phyloP scores from a whole-genome alignment of 2,329 filamentous ascomycete genomes.

The Fusarium vanettenii region DNA sequence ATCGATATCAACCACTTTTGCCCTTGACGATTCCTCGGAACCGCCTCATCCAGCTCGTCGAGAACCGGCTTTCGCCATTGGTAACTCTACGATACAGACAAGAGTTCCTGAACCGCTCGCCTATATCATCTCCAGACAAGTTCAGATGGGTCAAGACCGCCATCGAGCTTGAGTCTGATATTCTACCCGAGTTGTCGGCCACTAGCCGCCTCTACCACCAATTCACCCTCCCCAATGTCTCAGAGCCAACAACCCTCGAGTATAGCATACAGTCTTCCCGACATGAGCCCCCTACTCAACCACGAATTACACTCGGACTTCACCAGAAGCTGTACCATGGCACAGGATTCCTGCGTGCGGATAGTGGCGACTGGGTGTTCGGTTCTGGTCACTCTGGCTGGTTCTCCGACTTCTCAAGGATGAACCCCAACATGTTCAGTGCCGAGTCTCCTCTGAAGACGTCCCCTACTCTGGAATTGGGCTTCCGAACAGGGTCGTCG shows the following conservation, averaged over 20 bases:
- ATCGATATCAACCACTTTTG: slow-evolving; percentile 54
- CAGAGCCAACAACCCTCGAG: slow-evolving; percentile 52
- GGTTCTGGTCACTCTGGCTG: slow-evolving; percentile 45
- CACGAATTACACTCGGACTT: slow-evolving; percentile 48
- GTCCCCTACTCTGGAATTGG: slow-evolving; percentile 55
- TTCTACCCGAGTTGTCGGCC: slow-evolving; percentile 52
- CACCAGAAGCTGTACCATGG: slow-evolving; percentile 50
- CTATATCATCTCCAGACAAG: slow-evolving; percentile 18
- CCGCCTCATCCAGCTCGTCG: slow-evolving; percentile 51
- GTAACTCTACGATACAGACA: slow-evolving; percentile 54
- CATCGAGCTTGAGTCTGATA: slow-evolving; percentile 44
- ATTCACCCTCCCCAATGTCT: slow-evolving; percentile 42
- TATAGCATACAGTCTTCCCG: slow-evolving; percentile 45
- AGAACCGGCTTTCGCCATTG: slow-evolving; percentile 53
- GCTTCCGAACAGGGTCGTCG: slow-evolving; percentile 49
- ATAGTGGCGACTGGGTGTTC: slow-evolving; percentile 56
- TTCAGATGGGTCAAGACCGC: slow-evolving; percentile 40
- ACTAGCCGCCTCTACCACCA: slow-evolving; percentile 52
- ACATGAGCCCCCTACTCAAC: slow-evolving; percentile 33
- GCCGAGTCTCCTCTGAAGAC: slow-evolving; percentile 44
- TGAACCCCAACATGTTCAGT: slow-evolving; percentile 46
- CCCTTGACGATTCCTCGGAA: slow-evolving; percentile 51
- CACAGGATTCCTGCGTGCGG: slow-evolving; percentile 52
- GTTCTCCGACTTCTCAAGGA: slow-evolving; percentile 47
- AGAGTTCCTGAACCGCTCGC: slow-evolving; percentile 48